Base-by-base conservation (phyloP, 164 flowering plant species). In the Berberis vulgaris region DNA sequence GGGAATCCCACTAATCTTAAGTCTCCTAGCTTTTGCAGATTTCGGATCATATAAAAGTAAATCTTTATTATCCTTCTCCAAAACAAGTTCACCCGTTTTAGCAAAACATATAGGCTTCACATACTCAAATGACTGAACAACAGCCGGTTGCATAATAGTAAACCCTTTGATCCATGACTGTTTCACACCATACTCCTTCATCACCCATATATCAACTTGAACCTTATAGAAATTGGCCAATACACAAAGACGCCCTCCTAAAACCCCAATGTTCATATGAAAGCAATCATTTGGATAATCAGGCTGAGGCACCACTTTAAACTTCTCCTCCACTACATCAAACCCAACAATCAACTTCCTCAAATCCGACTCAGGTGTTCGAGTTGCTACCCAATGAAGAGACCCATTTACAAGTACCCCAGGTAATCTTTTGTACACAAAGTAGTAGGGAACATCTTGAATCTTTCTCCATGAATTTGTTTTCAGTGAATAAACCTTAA, bases 401-500 rank as follows among this genome's bases (percentile, higher is more conserved):
- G 59, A 38, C 2, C 43, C 59, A 39, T 56, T 56, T 3, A 56
- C 54, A 46, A 38, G 54, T 46, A 50, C 47, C 45, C 65, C 65
- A 0, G 57, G 43, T 50, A n/a, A 5, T 40, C 65, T 42, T 49
- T 41, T 13, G 12, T 43, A 50, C 13, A 38, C 9, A 43, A 43
- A 10, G 1, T 13, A 2, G 13, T 53, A 53, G 9, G 58, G 58
- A 41, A 52, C 6, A 41, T 42, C 10, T 54, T 26, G 46, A 1
- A 53, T 26, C 5, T 7, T 63, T 63, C 55, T 63, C 65, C 65
- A 63, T 43, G 59, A 53, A 53, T 63, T 26, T 7, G 10, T 40
- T 5, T 41, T 39, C 7, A 53, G 39, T 44, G 65, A 41, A n/a
- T 53, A 53, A 2, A 52, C 47, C 38, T 44, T 41, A 12, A 52